These are phyloP conservation scores for Clonostachys byssicola DNA, from an alignment of 2,329 filamentous ascomycete species.

Conservation along the genomic window DNA sequence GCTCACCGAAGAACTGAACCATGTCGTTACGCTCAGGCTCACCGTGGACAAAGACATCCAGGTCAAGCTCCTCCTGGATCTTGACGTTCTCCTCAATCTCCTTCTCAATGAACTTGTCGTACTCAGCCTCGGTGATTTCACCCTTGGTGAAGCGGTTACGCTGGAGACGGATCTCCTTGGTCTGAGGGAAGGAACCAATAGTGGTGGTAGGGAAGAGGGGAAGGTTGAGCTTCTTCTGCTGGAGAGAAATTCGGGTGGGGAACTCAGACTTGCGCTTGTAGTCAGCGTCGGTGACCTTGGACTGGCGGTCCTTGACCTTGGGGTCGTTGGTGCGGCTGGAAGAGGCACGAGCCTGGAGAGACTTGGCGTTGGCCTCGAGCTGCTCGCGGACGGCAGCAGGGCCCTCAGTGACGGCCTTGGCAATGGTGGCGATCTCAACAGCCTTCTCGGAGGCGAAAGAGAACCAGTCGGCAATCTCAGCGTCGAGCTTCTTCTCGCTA, in stretches of 20 bases:
- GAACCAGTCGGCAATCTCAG: conserved; percentile 97
- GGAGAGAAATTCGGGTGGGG: conserved; percentile 76
- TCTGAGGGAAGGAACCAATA: conserved; percentile 99
- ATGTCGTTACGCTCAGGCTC: conserved; percentile 99
- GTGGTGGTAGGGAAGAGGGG: conserved; percentile 98
- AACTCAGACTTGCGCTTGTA: conserved; percentile 94
- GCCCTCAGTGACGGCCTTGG: conserved; percentile 94
- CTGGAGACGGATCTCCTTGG: conserved; percentile 94
- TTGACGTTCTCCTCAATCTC: conserved; percentile 94
- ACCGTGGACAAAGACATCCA: conserved; percentile 96
- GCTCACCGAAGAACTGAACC: conserved; percentile 99
- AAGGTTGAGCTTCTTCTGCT: conserved; percentile 89
- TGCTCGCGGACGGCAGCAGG: conserved; percentile 80
- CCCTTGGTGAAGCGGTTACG: conserved; percentile 99
- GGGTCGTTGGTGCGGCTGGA: conserved; percentile 97
- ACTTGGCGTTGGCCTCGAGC: conserved; percentile 96
- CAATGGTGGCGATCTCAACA: conserved; percentile 83
- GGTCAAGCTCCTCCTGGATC: conserved; percentile 96
- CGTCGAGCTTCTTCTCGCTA: conserved; percentile 96
- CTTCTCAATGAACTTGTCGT: conserved; percentile 99
- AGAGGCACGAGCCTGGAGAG: conserved; percentile 82
- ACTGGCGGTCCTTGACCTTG: conserved; percentile 93
- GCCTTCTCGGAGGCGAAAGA: conserved; percentile 96
- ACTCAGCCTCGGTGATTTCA: conserved; percentile 87
- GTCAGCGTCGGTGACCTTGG: conserved; percentile 75